A percentile compares a stretch with the other conserved stretches of the same genome.
Conservation (phyloP, 306 rosid species). For the Quercus suber region DNA sequence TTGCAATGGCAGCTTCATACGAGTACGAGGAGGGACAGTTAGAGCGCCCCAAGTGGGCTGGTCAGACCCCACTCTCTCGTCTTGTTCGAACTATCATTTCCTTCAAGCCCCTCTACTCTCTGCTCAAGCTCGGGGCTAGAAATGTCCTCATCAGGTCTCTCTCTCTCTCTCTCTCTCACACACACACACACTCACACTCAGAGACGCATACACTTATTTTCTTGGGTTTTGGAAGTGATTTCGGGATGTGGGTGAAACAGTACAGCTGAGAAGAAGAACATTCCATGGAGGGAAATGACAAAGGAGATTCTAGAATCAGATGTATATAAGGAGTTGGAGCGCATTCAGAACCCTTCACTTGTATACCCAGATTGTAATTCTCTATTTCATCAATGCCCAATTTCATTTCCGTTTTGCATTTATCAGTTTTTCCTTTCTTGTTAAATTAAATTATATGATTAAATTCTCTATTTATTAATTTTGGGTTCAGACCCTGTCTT, state of each 20-base stretch:
- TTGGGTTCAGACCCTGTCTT: too few relatives aligned
- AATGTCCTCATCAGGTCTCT: constrained; percentile 54
- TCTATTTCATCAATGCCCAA: constrained; percentile 7
- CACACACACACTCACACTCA: background rate
- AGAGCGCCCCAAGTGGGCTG: constrained; percentile 50
- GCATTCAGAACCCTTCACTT: constrained; percentile 43
- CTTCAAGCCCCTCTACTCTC: constrained; percentile 57
- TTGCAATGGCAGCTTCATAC: constrained; percentile 29
- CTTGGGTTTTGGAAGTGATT: constrained; percentile 3
- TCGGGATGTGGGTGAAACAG: constrained; percentile 33
- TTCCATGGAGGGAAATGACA: constrained; percentile 62
- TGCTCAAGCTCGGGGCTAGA: constrained; percentile 66
- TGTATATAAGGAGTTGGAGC: constrained; percentile 52
- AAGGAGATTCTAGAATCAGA: constrained; percentile 56
- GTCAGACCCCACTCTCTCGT: constrained; percentile 58
- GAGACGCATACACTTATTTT: background rate
- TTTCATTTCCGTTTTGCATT: background rate
- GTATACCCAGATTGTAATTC: constrained; percentile 62
- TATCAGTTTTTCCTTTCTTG: background rate
- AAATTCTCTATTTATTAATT: too few relatives aligned
- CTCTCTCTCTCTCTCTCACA: background rate
- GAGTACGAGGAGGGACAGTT: constrained; percentile 48
- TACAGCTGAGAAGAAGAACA: constrained; percentile 67
- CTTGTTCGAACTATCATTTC: constrained; percentile 48
- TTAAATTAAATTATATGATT: too few relatives aligned